phyloP scores from a whole-genome alignment of 495 filamentous ascomycete genomes.

The Daldinia decipiens region DNA sequence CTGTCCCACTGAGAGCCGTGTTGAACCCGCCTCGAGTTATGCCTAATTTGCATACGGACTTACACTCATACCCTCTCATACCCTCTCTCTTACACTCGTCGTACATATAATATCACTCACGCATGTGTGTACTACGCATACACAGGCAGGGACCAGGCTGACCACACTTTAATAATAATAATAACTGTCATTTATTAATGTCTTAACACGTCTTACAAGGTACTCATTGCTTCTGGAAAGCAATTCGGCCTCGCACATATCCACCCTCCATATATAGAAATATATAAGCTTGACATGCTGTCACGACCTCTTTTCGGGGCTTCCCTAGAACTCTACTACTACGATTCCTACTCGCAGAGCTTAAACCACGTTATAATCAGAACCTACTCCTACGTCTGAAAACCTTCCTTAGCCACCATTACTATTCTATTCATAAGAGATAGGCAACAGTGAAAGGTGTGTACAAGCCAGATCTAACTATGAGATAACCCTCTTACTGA shows the following conservation, averaged over 20 bases:
- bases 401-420: constrained; percentile 6
- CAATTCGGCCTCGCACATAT: constrained; percentile 35
- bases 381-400: constrained; percentile 15
- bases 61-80: constrained; percentile 31
- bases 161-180: constrained; percentile 42
- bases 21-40: constrained; percentile 35
- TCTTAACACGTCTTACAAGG: constrained; percentile 38
- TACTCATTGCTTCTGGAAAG: constrained; percentile 40
- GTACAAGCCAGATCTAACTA: constrained; percentile 11
- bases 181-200: constrained; percentile 31
- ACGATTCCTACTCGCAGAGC: constrained; percentile 15
- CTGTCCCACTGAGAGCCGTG: constrained; percentile 30
- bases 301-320: constrained; percentile 31
- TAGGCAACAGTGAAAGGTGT: constrained; percentile 17
- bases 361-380: constrained; percentile 13
- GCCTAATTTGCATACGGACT: constrained; percentile 39
- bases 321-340: constrained; percentile 27
- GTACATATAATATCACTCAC: constrained; percentile 33
- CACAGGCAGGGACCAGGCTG: constrained; percentile 42
- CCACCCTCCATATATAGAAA: constrained; percentile 26
- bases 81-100: constrained; percentile 23
- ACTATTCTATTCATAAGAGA: constrained; percentile 1
- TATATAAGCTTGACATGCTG: constrained; percentile 42
- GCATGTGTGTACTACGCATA: constrained; percentile 35
- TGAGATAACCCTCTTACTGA: constrained; percentile 17